Evolutionary conservation across 305 asterid species (phyloP), one percentile per base, ranked within the genome.

Genomic region (Fraxinus baroniana): DNA sequence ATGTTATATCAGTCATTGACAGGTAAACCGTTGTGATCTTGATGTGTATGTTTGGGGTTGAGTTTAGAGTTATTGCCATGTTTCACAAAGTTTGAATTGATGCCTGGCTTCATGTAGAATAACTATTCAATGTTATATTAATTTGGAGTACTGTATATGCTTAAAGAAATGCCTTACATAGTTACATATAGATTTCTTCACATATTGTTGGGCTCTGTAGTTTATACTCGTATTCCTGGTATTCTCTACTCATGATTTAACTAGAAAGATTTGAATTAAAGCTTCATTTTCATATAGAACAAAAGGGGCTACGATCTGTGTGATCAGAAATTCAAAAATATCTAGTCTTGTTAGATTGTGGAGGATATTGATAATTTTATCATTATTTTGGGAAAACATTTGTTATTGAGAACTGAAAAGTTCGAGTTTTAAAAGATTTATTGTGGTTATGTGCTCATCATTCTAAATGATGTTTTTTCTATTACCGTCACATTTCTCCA

Each of bases 1-100:
- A 94, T 83, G 93, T 96, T 80, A 84, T 94, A 86, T 91, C 98
- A 33, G 93, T 94, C 81, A 92, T 93, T 81, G 98, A 96, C 90
- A 91, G 98, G 99, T 96, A 89, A 85, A 72, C 17, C 62, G n/a
- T n/a, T 68, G 33, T 78, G 37, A 52, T 32, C n/a, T 8, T 52
- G 62, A n/a, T 52, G 62, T 3, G 20, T 52, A 17, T 52, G 62
- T 52, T 15, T 52, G n/a, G 62, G 20, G n/a, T 52, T 52, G 1
- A 3, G 22, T 49, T 49, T 49, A 49, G 60, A 49, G 60, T 49
- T 49, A 49, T 12, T 49, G 26, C 41, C 41, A 3, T 30, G 79
- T 74, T 71, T 83, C 26, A 64, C 13, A 52, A 20, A 57, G 44
- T 49, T 49, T 13, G 46, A 39, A 39, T 8, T 39, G 49, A 41